A percentile compares a stretch with the other conserved stretches of the same genome.
These are phyloP conservation scores for Spathaspora arborariae DNA, from an alignment of 805 yeast genomes.

Conservation along the genomic window DNA sequence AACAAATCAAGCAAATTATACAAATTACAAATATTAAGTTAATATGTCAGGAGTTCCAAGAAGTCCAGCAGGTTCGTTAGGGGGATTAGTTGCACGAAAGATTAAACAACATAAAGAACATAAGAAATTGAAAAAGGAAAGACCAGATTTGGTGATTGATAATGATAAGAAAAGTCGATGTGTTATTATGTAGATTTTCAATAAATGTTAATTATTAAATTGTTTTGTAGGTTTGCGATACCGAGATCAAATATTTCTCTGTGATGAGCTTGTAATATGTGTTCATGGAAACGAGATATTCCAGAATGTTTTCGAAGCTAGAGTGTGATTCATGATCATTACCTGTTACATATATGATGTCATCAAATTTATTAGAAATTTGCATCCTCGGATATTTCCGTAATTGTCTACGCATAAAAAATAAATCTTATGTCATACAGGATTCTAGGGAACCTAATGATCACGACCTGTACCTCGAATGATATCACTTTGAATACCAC, in stretches of 20 bases:
- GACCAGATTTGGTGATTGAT: constrained; percentile 1
- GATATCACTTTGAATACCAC: background rate
- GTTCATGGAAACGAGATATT: too few relatives aligned
- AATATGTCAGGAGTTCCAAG: constrained; percentile 2
- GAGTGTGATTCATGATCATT: background rate
- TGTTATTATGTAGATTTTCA: background rate
- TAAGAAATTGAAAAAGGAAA: background rate
- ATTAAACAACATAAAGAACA: background rate
- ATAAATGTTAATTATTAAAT: too few relatives aligned
- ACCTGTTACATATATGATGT: background rate
- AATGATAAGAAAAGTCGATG: background rate
- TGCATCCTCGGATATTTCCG: background rate
- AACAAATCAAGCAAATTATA: background rate
- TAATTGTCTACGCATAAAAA: background rate
- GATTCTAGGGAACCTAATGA: background rate
- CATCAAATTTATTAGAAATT: background rate
- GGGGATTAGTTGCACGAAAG: background rate
- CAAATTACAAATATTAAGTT: background rate
- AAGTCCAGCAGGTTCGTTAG: constrained; percentile 1
- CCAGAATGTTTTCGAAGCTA: background rate
- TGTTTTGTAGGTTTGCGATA: too few relatives aligned
- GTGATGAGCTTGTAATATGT: too few relatives aligned
- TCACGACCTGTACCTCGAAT: background rate
- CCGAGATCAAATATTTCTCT: too few relatives aligned
- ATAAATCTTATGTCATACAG: background rate